These are phyloP conservation scores for Coelastrella sp. DNA, from an alignment of 139 green algal genomes.

Conservation along the genomic window DNA sequence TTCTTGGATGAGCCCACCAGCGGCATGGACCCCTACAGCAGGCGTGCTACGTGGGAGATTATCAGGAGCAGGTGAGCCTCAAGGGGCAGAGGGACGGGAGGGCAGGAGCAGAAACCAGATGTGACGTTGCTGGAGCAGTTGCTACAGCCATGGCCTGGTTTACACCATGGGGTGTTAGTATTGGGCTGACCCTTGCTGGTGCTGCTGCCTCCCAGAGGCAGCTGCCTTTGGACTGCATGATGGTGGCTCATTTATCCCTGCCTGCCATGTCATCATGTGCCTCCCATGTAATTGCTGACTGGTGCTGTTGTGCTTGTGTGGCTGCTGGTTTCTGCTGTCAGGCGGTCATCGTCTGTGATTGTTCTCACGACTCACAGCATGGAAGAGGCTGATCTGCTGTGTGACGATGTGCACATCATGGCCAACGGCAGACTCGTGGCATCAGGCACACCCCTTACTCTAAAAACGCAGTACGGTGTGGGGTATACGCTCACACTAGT, in stretches of 20 bases:
- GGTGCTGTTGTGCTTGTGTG: background rate
- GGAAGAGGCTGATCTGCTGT: constrained; percentile 89
- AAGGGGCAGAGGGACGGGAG: background rate
- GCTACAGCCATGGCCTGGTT: too few species aligned
- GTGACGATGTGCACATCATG: constrained; percentile 85
- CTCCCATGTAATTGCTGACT: background rate
- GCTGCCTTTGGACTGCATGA: background rate
- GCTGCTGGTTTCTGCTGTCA: constrained; percentile 11
- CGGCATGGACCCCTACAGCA: constrained; percentile 87
- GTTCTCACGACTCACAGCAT: constrained; percentile 96
- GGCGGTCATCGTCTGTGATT: constrained; percentile 64
- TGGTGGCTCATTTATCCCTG: background rate
- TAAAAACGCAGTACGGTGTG: constrained; percentile 78
- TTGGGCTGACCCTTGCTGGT: too few species aligned
- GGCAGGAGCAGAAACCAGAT: too few species aligned
- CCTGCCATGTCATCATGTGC: background rate
- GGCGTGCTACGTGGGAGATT: constrained; percentile 83
- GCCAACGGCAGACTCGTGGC: constrained; percentile 76
- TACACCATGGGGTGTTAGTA: too few species aligned
- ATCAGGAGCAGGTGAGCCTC: constrained; percentile 61
- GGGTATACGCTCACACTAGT: constrained; percentile 84
- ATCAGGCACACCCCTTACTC: constrained; percentile 75
- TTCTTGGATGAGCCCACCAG: constrained; percentile 86
- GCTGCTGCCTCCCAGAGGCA: too few species aligned
- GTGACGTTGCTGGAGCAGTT: too few species aligned